Conservation (phyloP, 2,329 filamentous ascomycete genomes). For the Sclerotinia glacialis region DNA sequence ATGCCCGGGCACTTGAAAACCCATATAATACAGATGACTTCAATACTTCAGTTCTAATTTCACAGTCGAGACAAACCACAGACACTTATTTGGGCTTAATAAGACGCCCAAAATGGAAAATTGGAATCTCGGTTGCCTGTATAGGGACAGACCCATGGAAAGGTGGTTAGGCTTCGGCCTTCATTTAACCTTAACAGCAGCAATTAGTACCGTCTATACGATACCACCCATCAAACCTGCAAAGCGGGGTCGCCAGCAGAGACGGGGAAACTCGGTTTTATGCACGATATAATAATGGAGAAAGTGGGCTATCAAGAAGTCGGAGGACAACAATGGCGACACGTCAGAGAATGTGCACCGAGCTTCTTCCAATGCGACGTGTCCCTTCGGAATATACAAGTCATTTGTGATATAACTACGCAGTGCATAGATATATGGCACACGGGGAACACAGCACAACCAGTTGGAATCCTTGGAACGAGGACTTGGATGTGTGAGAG, state of each 20-base stretch:
- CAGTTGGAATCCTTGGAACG: neutral
- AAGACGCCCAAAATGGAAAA: neutral
- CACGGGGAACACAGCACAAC: neutral
- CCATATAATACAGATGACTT: neutral
- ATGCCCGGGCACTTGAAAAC: neutral
- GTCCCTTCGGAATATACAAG: neutral
- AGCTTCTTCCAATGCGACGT: conserved; percentile 4
- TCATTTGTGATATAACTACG: neutral
- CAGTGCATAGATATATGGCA: neutral
- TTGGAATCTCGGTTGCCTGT: neutral
- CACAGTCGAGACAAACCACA: neutral
- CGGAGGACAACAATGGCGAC: conserved; percentile 13
- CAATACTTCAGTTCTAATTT: neutral
- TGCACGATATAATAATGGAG: conserved; percentile 16
- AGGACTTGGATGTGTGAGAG: neutral
- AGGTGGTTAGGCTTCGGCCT: neutral
- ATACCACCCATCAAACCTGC: neutral
- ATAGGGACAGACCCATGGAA: neutral
- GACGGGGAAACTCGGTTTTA: conserved; percentile 14
- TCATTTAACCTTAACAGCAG: neutral
- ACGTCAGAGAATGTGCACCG: conserved; percentile 15
- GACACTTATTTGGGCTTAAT: neutral
- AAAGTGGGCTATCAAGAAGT: conserved; percentile 12
- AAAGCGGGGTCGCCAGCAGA: conserved; percentile 11
- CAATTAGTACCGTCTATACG: neutral